Base-by-base conservation (phyloP, 805 yeast genomes). In the Barnettozyma populi region DNA sequence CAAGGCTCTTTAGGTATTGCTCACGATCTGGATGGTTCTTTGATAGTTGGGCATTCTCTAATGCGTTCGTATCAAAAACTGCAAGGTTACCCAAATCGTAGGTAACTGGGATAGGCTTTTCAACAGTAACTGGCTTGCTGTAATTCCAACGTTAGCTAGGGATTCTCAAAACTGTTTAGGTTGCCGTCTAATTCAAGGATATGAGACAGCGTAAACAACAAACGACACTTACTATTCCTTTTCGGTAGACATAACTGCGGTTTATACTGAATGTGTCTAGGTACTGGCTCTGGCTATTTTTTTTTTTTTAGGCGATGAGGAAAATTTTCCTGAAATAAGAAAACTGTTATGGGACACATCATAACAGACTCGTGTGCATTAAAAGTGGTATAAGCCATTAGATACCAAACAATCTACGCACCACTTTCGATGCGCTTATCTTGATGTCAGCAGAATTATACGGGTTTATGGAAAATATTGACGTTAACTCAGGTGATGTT, bases 81-180 rank as follows among this genome's bases (percentile, higher is more conserved):
- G 97, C 85, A 47, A 94, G 74, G 66, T 92, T 86, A 32, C 99
- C 99, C 52, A 92, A 71, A 65, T 94, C 99, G 63, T 78, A 92
- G 4, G 81, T 73, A 44, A 86, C 94, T 24, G 98, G 97, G 51
- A 94, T 88, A 25, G 85, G 85, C 66, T 90, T 90, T 43, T 88
- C 95, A 32, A 94, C 98, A 4, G 90, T 84, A 32, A 86, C 90
- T 13, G 95, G 87, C 61, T 84, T 82, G 51, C 73, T 54, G 36
- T 9, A 4, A 2, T 4, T 16, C 20, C 32, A 16, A n/a, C 29
- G 51, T 48, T 43, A 29, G 32, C 32, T 13, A 29, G 11, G 13
- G 16, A 7, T 14, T 29, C 32, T 29, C 32, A 14, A 29, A 29
- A 29, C n/a, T 25, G 29, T 25, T 7, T 4, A 14, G 7, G 29